Percentiles rank a stretch among this genome's conserved stretches.
Evolutionary conservation across 495 filamentous ascomycete species (phyloP).

Genomic region (Aspergillus nidulans): DNA sequence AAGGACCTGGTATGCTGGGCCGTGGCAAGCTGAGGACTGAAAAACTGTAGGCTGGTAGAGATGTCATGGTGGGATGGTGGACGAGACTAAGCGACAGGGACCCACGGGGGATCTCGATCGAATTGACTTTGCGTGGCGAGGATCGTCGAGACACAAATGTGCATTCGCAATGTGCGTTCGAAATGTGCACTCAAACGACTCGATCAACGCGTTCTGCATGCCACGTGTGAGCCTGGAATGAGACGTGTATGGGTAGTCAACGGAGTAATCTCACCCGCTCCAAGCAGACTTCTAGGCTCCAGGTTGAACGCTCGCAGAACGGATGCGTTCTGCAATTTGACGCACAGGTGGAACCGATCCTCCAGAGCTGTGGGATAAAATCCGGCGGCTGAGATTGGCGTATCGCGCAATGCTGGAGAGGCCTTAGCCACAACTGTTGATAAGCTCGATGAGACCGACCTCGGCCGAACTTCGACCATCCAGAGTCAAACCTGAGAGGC

Average conservation of each 20-base stretch:
- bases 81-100: too few relatives aligned
- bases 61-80: too few relatives aligned
- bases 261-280: too few relatives aligned
- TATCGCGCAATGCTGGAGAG: not conserved
- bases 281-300: not conserved
- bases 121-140: not conserved
- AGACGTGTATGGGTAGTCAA: not conserved
- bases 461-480: too few relatives aligned
- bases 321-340: too few relatives aligned
- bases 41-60: not conserved
- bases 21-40: not conserved
- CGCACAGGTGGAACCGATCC: not conserved
- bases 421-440: not conserved
- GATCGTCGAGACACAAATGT: not conserved
- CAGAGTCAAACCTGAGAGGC: not conserved
- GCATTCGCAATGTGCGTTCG: too few relatives aligned
- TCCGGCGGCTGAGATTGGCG: not conserved
- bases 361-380: not conserved
- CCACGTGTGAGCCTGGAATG: constrained; percentile 5
- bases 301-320: too few relatives aligned
- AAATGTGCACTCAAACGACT: too few relatives aligned
- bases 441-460: not conserved
- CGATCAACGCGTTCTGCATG: not conserved
- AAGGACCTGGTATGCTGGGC: too few relatives aligned
- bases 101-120: not conserved